Base-by-base conservation (phyloP, 495 filamentous ascomycete species). In the Oidiodendron maius region DNA sequence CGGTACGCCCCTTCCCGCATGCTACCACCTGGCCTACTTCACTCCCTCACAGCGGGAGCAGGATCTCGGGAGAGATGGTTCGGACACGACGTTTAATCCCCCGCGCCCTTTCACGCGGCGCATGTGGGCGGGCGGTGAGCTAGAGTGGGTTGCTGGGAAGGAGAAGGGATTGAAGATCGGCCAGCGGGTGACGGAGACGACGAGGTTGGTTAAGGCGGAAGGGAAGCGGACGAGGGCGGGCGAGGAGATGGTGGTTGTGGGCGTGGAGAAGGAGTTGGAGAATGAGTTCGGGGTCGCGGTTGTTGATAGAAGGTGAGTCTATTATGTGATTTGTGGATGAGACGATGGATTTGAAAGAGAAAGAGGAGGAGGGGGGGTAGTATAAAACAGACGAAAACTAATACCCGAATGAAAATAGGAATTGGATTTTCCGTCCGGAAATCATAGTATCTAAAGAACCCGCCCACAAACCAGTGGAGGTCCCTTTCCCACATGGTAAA, bases 71-170 rank as follows among this genome's bases (percentile, higher is more conserved):
- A 48, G 50, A 3, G 82, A 86, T 63, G 81, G 81, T 30, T 80
- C 78, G 13, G 82, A 85, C 62, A 55, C 60, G 1, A 72, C 70
- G 0, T 82, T 80, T 51, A 82, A 79, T 46, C 75, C 82, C 0
- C 67, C 72, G 0, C 38, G 62, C 6, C 78, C 81, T 0, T 86
- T 81, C 43, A 83, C 77, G 4, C 62, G 80, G 18, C 74, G 82
- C 12, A 84, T 86, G 81, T 85, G 82, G 82, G 81, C 83, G 1
- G 83, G 81, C 17, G 82, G 83, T 0, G 65, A 74, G 48, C 67
- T 82, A 20, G 42, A 56, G n/a, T 83, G 76, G 77, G 16, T 55
- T 28, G 43, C 47, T 9, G 25, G 22, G 17, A 58, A 62, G 12
- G 53, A 61, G 36, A 71, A 74, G 46, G 56, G 57, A 10, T 57